These are phyloP conservation scores for Candida anutae DNA, from an alignment of 1,139 yeast species.

Conservation along the genomic window DNA sequence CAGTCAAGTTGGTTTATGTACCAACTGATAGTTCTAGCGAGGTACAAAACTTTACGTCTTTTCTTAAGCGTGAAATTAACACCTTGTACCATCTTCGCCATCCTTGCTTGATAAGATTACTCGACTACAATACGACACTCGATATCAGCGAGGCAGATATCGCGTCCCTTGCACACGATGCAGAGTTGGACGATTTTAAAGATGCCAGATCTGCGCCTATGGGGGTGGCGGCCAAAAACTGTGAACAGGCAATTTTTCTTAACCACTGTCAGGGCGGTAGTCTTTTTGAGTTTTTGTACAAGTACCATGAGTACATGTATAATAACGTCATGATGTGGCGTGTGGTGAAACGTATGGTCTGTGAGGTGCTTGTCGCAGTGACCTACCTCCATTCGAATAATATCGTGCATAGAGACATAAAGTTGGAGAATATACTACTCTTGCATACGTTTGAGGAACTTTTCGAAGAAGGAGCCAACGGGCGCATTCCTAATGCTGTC, in stretches of 20 bases:
- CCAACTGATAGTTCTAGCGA: slow-evolving; percentile 22
- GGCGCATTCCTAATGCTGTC: slow-evolving; percentile 7
- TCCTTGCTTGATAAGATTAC: slow-evolving; percentile 30
- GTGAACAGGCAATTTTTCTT: slow-evolving; percentile 50
- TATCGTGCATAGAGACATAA: slow-evolving; percentile 82
- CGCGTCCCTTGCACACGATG: slow-evolving; percentile 4
- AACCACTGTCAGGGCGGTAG: slow-evolving; percentile 85
- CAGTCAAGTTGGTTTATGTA: slow-evolving; percentile 34
- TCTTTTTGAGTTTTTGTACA: slow-evolving; percentile 51
- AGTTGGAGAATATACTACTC: slow-evolving; percentile 71
- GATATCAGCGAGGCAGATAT: slow-evolving; percentile 17
- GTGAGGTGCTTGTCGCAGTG: slow-evolving; percentile 64
- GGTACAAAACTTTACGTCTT: slow-evolving; percentile 47
- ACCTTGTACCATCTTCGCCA: slow-evolving; percentile 44
- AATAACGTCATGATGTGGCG: slow-evolving; percentile 30
- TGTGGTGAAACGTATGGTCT: slow-evolving; percentile 52
- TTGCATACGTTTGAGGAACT: slow-evolving; percentile 16
- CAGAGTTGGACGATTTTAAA: slow-evolving; percentile 1
- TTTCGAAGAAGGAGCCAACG: slow-evolving; percentile 18
- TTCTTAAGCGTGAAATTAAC: slow-evolving; percentile 67
- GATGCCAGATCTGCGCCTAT: slow-evolving; percentile 1
- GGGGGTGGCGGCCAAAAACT: slow-evolving; percentile 14
- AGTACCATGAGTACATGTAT: slow-evolving; percentile 16
- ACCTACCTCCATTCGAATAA: slow-evolving; percentile 60
- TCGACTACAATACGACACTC: slow-evolving; percentile 26